A percentile compares a stretch with the other conserved stretches of the same genome.
These are phyloP conservation scores for Lepidium aucheri DNA, from an alignment of 345 rosid species.

Conservation along the genomic window DNA sequence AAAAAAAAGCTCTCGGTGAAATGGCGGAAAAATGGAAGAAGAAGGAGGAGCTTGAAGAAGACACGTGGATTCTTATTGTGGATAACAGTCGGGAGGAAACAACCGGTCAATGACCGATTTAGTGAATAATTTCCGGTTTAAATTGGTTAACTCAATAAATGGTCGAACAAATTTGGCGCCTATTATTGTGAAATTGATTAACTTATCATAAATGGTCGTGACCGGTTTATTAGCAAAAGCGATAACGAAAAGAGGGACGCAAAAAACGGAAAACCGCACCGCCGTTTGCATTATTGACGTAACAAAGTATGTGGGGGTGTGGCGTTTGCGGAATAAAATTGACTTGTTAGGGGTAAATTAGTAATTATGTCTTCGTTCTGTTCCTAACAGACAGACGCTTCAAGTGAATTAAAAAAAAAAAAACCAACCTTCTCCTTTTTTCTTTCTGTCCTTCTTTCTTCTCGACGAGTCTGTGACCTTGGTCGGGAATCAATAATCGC, in stretches of 20 bases:
- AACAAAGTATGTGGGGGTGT: neutral
- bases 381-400: conserved; percentile 75
- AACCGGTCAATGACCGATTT: neutral
- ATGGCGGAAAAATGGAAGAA: conserved; percentile 17
- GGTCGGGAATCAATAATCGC: conserved; percentile 32
- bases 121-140: neutral
- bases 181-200: neutral
- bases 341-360: conserved; percentile 13
- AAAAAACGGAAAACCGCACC: conserved; percentile 28
- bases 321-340: conserved; percentile 26
- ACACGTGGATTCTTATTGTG: conserved; percentile 48
- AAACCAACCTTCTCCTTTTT: conserved; percentile 22
- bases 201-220: no score
- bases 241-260: neutral
- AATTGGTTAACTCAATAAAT: neutral
- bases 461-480: conserved; percentile 28
- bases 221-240: neutral
- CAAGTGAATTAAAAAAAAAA: conserved; percentile 17
- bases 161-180: conserved; percentile 29
- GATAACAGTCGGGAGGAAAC: conserved; percentile 29
- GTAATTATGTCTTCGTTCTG: conserved; percentile 34
- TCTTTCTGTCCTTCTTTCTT: neutral
- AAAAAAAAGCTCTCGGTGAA: neutral
- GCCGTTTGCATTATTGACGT: conserved; percentile 27
- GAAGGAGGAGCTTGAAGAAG: conserved; percentile 17